Evolutionary conservation across 441 rosid species (phyloP).

Genomic region (Euphorbia corollata): DNA sequence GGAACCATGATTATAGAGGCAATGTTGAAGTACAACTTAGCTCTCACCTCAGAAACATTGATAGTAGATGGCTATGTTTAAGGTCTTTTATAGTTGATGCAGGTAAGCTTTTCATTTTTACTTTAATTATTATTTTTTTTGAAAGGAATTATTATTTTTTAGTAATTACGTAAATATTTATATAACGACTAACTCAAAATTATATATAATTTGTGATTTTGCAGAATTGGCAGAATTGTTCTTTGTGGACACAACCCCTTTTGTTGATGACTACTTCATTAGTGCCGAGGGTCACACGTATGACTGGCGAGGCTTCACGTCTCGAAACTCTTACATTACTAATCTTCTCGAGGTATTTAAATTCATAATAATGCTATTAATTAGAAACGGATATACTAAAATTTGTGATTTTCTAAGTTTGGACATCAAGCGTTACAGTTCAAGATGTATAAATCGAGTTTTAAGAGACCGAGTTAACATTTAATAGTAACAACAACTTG

Average conservation of each 20-base stretch:
- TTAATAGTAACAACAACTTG: too few relatives aligned
- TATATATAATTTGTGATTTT: neutral
- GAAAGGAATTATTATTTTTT: neutral
- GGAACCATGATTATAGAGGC: conserved; percentile 74
- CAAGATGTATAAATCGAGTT: too few relatives aligned
- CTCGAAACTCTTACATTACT: conserved; percentile 42
- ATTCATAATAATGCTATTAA: neutral
- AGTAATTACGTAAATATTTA: neutral
- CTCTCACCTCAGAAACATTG: conserved; percentile 41
- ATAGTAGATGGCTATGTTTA: conserved; percentile 63
- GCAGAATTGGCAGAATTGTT: conserved; percentile 52
- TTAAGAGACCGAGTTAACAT: too few relatives aligned
- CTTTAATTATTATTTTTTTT: neutral
- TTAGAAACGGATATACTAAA: too few relatives aligned
- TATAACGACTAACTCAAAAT: neutral
- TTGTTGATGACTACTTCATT: conserved; percentile 50
- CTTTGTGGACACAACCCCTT: conserved; percentile 69
- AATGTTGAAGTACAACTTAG: conserved; percentile 61
- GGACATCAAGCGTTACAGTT: neutral
- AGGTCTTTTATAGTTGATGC: conserved; percentile 55
- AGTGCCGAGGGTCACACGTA: conserved; percentile 37
- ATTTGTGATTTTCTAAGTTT: too few relatives aligned
- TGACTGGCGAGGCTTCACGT: conserved; percentile 57
- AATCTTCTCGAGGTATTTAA: conserved; percentile 31
- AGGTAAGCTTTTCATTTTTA: conserved; percentile 8